Evolutionary conservation across 371 early-diverging fungal genomes (phyloP).

Genomic region (Sporodiniella umbellata): DNA sequence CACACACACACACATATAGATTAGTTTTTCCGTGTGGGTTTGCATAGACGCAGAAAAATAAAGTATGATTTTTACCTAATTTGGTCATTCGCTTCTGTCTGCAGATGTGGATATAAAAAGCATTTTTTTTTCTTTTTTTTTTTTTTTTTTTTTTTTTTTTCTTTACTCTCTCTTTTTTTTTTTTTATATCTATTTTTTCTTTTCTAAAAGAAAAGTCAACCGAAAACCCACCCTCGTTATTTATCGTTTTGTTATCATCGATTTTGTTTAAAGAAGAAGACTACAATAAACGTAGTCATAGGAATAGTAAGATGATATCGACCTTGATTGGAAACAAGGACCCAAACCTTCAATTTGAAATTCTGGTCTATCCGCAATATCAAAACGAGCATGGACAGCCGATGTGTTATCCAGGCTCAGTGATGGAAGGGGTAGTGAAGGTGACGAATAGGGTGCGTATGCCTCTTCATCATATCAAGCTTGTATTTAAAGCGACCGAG

Average conservation of each 20-base stretch:
- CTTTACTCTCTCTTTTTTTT: no score
- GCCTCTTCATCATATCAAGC: conserved; percentile 21
- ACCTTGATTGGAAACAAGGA: conserved; percentile 14
- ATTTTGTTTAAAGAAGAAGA: conserved; percentile 29
- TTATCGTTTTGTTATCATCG: conserved; percentile 20
- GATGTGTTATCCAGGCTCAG: conserved; percentile 29
- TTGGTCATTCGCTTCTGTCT: no score
- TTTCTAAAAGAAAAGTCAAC: no score
- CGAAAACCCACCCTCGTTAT: no score
- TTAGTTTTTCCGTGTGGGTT: no score
- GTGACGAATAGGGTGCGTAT: conserved; percentile 14
- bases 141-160: no score
- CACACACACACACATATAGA: no score
- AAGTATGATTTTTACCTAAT: no score
- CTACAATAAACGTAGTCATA: conserved; percentile 20
- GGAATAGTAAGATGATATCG: conserved; percentile 20
- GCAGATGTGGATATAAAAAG: no score
- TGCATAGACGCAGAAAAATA: no score
- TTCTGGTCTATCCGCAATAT: conserved; percentile 24
- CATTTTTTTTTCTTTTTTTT: no score
- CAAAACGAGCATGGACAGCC: conserved; percentile 21
- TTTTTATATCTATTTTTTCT: no score
- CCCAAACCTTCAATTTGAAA: conserved; percentile 11
- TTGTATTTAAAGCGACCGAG: conserved; percentile 32
- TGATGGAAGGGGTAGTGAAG: conserved; percentile 28